Evolutionary conservation across 1,139 yeast genomes (phyloP).

Genomic region (Candida sp.): DNA sequence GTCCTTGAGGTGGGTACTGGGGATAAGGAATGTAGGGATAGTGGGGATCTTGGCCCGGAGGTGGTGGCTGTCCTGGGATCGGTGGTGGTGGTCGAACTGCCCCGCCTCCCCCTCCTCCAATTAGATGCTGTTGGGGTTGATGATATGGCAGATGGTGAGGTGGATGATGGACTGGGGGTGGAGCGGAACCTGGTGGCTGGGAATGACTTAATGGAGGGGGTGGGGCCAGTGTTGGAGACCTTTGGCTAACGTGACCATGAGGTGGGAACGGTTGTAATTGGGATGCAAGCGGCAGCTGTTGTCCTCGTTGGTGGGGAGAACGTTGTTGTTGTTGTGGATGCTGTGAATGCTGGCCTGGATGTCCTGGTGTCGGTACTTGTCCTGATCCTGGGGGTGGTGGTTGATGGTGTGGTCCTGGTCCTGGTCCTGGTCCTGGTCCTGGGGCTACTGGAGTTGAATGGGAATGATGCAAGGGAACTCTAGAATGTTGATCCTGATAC

Average conservation of each 20-base stretch:
- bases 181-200: background rate
- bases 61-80: background rate
- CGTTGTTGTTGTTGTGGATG: conserved; percentile 17
- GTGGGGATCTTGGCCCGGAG: background rate
- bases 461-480: background rate
- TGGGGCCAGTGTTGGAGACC: conserved; percentile 3
- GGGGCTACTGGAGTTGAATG: conserved; percentile 6
- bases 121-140: conserved; percentile 10
- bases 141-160: conserved; percentile 4
- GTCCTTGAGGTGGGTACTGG: background rate
- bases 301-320: conserved; percentile 18
- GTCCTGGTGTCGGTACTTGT: too few relatives aligned
- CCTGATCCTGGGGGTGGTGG: conserved; percentile 13
- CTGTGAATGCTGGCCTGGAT: conserved; percentile 15
- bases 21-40: background rate
- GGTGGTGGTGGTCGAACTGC: conserved; percentile 9
- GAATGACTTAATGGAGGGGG: conserved; percentile 3
- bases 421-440: conserved; percentile 13
- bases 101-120: background rate
- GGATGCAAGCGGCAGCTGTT: conserved; percentile 13
- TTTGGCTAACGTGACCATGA: conserved; percentile 3
- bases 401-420: conserved; percentile 17
- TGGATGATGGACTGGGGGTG: background rate
- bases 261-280: conserved; percentile 7
- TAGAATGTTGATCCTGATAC: background rate